Evolutionary conservation across 257 asterid genomes (phyloP), one percentile per base, ranked within the genome.

Genomic region (Oldenlandia corymbosa): DNA sequence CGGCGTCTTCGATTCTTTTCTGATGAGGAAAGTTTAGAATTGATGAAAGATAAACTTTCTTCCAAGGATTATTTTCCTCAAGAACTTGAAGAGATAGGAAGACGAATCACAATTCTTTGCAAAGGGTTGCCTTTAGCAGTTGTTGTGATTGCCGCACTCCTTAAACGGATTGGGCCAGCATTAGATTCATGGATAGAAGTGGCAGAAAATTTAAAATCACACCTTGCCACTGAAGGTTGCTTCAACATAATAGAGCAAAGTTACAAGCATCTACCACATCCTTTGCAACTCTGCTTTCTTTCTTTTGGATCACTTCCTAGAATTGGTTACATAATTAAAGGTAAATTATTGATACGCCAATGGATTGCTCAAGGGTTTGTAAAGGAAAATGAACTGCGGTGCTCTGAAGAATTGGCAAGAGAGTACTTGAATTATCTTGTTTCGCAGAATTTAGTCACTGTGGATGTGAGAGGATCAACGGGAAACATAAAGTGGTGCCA

Each of bases 291-390:
- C 6, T 54, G 60, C 24, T 54, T 54, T 54, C 61, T 56, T 16
- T 31, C 30, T 31, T 31, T 56, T 31, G 37, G 12, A n/a, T 21
- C 61, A 18, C 32, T 56, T 56, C 26, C 43, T 0, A 10, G 61
- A 5, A 43, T 24, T 4, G 32, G 18, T 30, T 18, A 7, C n/a
- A 56, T 56, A 6, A 12, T 12, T 5, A 13, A 41, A 1, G 16
- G 24, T 14, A 28, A 55, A n/a, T n/a, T n/a, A 7, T 55, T 55
- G 60, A 0, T 13, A 16, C 60, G 14, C 42, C 26, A 14, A 2
- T 55, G 60, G 60, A 30, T 55, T 55, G 60, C 60, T 18, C 26
- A 55, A 55, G 13, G 60, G 17, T 55, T 30, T 30, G 23, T 55
- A 10, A 31, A 17, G 21, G 59, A 20, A 7, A 50, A 20, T 21